Evolutionary conservation across 192 early-diverging fungal species (phyloP).

Genomic region (Mortierella claussenii): DNA sequence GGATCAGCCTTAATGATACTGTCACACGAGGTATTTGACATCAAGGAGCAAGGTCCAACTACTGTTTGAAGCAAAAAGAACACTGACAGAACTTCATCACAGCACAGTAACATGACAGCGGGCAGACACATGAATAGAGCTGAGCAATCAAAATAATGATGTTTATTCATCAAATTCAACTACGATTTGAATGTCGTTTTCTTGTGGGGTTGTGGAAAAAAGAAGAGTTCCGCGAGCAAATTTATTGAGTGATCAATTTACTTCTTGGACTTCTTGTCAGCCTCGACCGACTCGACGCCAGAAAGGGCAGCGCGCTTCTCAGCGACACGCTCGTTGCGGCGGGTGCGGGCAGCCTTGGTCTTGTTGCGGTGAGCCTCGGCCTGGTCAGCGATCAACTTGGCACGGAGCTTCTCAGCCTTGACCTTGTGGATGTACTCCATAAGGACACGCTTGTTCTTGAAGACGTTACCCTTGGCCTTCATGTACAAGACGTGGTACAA

Average conservation of each 20-base stretch:
- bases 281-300: slow-evolving; percentile 44
- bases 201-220: neutral
- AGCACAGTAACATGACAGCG: too few species aligned
- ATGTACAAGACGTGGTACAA: slow-evolving; percentile 96
- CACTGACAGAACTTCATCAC: too few species aligned
- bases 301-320: slow-evolving; percentile 90
- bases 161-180: slow-evolving; percentile 12
- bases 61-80: too few species aligned
- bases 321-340: slow-evolving; percentile 84
- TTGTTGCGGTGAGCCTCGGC: slow-evolving; percentile 97
- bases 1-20: too few species aligned
- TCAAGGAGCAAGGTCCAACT: too few species aligned
- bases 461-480: slow-evolving; percentile 99
- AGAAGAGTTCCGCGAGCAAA: slow-evolving; percentile 31
- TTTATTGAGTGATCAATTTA: slow-evolving; percentile 44
- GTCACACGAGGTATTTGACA: too few species aligned
- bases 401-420: slow-evolving; percentile 97
- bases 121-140: too few species aligned
- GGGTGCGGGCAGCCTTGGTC: slow-evolving; percentile 94
- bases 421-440: slow-evolving; percentile 99
- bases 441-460: slow-evolving; percentile 99
- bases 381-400: slow-evolving; percentile 93
- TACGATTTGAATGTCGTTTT: slow-evolving; percentile 10
- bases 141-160: slow-evolving; percentile 26
- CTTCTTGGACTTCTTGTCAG: slow-evolving; percentile 52